Evolutionary conservation across 768 basidiomycete genomes (phyloP).

Genomic region (Naematelia aurantialba): DNA sequence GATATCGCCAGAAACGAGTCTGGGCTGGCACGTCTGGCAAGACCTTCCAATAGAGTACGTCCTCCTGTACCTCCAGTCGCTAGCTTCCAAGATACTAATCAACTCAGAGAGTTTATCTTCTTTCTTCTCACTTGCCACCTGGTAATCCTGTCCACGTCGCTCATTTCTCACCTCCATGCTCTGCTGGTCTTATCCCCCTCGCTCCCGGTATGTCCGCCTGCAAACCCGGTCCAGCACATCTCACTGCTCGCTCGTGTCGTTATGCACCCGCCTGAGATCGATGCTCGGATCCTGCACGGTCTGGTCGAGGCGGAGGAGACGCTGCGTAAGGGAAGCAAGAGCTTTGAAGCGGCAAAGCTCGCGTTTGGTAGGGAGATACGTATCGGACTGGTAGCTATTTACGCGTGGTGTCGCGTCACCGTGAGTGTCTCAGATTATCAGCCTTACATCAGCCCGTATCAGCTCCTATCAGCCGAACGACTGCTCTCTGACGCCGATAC

Average conservation of each 20-base stretch:
- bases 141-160: conserved; percentile 34
- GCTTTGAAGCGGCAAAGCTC: conserved; percentile 46
- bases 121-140: conserved; percentile 45
- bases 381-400: conserved; percentile 44
- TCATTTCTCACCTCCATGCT: conserved; percentile 54
- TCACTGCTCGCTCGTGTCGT: conserved; percentile 32
- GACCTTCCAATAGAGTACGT: conserved; percentile 48
- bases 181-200: conserved; percentile 67
- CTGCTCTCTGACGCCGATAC: too few species aligned
- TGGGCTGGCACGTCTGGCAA: conserved; percentile 32
- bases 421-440: too few species aligned
- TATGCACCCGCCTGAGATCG: conserved; percentile 31
- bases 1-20: conserved; percentile 30
- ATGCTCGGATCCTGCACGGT: conserved; percentile 19
- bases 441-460: too few species aligned
- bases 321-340: conserved; percentile 44
- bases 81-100: background rate
- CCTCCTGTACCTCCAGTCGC: background rate
- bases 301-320: conserved; percentile 33
- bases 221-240: conserved; percentile 36
- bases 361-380: conserved; percentile 48
- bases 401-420: conserved; percentile 48
- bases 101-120: conserved; percentile 43
- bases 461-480: too few species aligned
- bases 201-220: conserved; percentile 42